phyloP scores from a whole-genome alignment of 2,329 filamentous ascomycete species.

The Claviceps quebecensis region DNA sequence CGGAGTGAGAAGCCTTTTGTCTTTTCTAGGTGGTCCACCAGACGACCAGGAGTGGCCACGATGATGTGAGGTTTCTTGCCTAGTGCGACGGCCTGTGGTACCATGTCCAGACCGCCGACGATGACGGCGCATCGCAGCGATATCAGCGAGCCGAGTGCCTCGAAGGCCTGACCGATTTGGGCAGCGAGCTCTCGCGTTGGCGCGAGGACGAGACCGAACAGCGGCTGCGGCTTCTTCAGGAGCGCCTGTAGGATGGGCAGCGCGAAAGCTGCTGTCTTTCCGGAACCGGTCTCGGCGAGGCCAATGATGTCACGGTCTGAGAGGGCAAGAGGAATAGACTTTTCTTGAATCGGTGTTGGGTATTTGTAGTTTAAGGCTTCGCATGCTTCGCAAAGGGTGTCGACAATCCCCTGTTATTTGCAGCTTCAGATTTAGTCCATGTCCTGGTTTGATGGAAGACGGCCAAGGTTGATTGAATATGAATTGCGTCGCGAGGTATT shows the following conservation, averaged over 20 bases:
- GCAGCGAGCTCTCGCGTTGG: slow-evolving; percentile 88
- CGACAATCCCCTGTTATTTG: slow-evolving; percentile 54
- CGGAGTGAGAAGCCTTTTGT: slow-evolving; percentile 89
- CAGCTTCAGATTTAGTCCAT: too few relatives aligned
- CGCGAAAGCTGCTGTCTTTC: slow-evolving; percentile 92
- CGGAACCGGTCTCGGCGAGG: slow-evolving; percentile 85
- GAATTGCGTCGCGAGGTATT: too few relatives aligned
- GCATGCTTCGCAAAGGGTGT: slow-evolving; percentile 82
- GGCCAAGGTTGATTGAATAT: too few relatives aligned
- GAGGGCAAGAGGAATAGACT: slow-evolving; percentile 71
- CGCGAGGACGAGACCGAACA: slow-evolving; percentile 82
- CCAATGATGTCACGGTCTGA: slow-evolving; percentile 79
- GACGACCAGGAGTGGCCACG: slow-evolving; percentile 78
- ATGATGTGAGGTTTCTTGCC: slow-evolving; percentile 94
- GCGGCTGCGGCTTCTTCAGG: slow-evolving; percentile 70
- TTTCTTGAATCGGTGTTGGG: slow-evolving; percentile 78
- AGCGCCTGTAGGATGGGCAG: slow-evolving; percentile 84
- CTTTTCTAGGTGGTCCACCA: slow-evolving; percentile 88
- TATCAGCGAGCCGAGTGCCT: slow-evolving; percentile 75
- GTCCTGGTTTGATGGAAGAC: too few relatives aligned
- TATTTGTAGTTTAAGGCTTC: slow-evolving; percentile 65
- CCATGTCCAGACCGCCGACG: slow-evolving; percentile 92
- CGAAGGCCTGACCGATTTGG: slow-evolving; percentile 79
- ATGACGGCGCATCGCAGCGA: slow-evolving; percentile 76
- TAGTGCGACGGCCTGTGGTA: slow-evolving; percentile 76